Conservation (phyloP, 2,329 filamentous ascomycete genomes). For the Gyromitra esculenta region DNA sequence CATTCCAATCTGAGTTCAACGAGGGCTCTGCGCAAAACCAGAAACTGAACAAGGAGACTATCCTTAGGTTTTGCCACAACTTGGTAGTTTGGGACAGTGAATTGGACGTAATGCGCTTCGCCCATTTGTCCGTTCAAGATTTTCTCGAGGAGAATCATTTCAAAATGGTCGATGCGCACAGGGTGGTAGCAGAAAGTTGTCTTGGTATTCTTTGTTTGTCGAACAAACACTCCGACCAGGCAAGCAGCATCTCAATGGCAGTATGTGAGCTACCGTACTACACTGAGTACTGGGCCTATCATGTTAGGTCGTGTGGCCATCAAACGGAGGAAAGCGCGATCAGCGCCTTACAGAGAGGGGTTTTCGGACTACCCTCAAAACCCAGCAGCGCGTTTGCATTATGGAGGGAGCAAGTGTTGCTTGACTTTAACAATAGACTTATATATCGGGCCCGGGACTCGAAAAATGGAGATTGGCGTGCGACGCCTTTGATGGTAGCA, state of each 20-base stretch:
- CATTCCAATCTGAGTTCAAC: neutral
- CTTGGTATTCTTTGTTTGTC: conserved; percentile 12
- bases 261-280: neutral
- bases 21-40: neutral
- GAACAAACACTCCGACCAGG: neutral
- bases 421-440: no score
- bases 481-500: neutral
- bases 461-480: neutral
- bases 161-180: neutral
- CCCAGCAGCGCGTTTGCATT: neutral
- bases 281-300: neutral
- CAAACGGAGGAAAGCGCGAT: neutral
- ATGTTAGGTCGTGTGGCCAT: neutral
- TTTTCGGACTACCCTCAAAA: neutral
- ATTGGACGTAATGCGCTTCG: conserved; percentile 49
- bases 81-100: conserved; percentile 47
- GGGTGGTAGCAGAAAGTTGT: conserved; percentile 18
- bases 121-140: conserved; percentile 54
- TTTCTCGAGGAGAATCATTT: conserved; percentile 29
- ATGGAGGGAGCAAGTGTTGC: neutral
- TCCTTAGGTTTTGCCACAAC: conserved; percentile 51
- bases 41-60: neutral
- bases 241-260: neutral
- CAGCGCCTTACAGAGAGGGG: neutral
- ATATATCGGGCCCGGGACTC: neutral